Evolutionary conservation across 345 rosid genomes (phyloP).

Genomic region (Eucalyptus tenuipes): DNA sequence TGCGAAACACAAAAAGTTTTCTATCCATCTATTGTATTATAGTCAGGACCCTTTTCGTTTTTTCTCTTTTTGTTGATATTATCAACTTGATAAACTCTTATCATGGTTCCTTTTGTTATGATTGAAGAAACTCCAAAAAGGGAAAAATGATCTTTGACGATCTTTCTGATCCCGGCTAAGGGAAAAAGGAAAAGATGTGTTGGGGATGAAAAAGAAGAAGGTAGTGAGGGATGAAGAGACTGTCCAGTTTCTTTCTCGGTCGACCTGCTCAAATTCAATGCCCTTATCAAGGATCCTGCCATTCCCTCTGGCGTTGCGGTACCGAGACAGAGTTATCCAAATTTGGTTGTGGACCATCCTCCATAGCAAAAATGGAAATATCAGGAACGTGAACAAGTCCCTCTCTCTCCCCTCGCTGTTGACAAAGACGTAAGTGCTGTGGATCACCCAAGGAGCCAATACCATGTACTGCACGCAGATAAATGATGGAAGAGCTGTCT

Average conservation of each 20-base stretch:
- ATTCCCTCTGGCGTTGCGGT: conserved; percentile 47
- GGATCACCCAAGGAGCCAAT: conserved; percentile 30
- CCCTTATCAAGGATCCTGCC: conserved; percentile 49
- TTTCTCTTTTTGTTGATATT: neutral
- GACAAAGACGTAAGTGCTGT: conserved; percentile 12
- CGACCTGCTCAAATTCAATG: conserved; percentile 75
- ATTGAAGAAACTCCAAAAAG: neutral
- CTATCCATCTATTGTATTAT: neutral
- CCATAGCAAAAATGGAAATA: conserved; percentile 32
- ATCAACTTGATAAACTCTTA: neutral
- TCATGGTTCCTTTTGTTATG: neutral
- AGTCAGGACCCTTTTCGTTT: neutral
- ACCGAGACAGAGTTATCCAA: conserved; percentile 68
- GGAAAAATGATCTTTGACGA: neutral
- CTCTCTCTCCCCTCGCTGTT: conserved; percentile 12
- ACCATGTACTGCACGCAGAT: conserved; percentile 24
- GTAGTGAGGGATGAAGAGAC: neutral
- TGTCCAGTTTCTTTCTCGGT: conserved; percentile 48
- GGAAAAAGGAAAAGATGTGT: neutral
- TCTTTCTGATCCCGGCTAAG: neutral
- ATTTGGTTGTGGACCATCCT: conserved; percentile 61
- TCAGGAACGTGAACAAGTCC: conserved; percentile 14
- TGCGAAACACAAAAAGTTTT: neutral
- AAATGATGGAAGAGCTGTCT: neutral
- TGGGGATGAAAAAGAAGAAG: neutral